Base-by-base conservation (phyloP, 176 grass and related monocot species). In the Musa beccarii region DNA sequence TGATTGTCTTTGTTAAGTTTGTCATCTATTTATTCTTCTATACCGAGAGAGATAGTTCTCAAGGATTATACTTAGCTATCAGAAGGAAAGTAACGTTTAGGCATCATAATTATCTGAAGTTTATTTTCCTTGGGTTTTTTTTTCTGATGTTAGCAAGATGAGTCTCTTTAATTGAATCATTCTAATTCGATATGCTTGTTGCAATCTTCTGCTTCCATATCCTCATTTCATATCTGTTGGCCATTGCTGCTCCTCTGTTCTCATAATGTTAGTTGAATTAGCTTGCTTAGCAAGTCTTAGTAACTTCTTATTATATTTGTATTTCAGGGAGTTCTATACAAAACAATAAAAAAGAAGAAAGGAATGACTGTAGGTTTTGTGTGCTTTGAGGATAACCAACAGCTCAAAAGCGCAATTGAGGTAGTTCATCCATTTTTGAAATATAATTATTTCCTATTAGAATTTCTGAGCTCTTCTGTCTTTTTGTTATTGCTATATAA, bases 301-400 rank as follows among this genome's bases (percentile, higher is more conserved):
- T 50, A 70, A 70, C 12, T 70, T 17, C 16, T 12, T 55, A 26
- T 54, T 74, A 50, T 76, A 81, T 24, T 73, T 65, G 14, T 76
- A 17, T 72, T 88, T 65, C 78, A 94, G 95, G 88, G 77, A 79
- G 83, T 99, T 72, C 89, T 69, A 1, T 94, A 84, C 69, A 86
- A 80, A 61, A 80, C 79, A 53, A 82, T 81, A 9, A 99, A 91
- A 82, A 98, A 98, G 75, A 98, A 93, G 76, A 94, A 84, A 76
- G 95, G 90, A 81, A 99, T 99, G 95, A 56, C 86, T 24, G 95
- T 99, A 82, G 88, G 90, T 75, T 98, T 99, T 79, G 88, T 91
- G 69, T 87, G 75, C 22, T 99, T 91, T 83, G 86, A 91, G 54
- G 91, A 24, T 77, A 68, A 76, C 11, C 84, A 89, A 65, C 90